Evolutionary conservation across 495 filamentous ascomycete genomes (phyloP), one percentile per base, ranked within the genome.

Genomic region (Penicillium pulvis): DNA sequence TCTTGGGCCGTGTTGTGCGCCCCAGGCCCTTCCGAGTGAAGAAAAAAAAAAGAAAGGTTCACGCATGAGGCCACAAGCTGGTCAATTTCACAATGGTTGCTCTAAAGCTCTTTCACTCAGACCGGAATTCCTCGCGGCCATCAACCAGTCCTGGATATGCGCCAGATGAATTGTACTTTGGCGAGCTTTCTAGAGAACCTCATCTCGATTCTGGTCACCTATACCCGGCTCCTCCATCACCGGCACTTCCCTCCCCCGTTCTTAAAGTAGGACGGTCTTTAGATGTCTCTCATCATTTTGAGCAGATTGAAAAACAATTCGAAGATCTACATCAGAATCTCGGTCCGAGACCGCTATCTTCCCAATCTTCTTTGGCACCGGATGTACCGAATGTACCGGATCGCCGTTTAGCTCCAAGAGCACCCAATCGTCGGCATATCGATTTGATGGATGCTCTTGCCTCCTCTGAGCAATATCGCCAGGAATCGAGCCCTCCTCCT

Each of bases 391-490:
- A 28, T 28, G 28, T 28, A 28, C 28, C 28, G 28, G 28, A 30
- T 42, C 36, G 42, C 19, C 45, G 49, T 24, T 33, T 17, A 16
- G 20, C 53, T 33, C 57, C 55, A 16, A 67, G 56, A 43, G 24
- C 41, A 23, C 53, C 47, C 42, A 70, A 70, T 57, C 48, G 58
- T 45, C 68, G 75, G 23, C 72, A 80, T 66, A 67, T 80, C 48
- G 77, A 80, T 58, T 59, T 80, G 26, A 62, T 79, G 46, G 75
- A 75, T 52, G 75, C 77, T 7, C 35, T 80, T 24, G 67, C 63
- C 36, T 61, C 68, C 11, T 63, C 70, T 1, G 64, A 76, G 47
- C 70, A 14, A 3, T 31, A 49, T 49, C 26, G 9, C n/a, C 53
- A 30, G n/a, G 42, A 55, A 6, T 9, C 35, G 7, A 65, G 24